A percentile compares a stretch with the other conserved stretches of the same genome.
Conservation (phyloP, 805 yeast species). For the Wickerhamiella kazuoi region DNA sequence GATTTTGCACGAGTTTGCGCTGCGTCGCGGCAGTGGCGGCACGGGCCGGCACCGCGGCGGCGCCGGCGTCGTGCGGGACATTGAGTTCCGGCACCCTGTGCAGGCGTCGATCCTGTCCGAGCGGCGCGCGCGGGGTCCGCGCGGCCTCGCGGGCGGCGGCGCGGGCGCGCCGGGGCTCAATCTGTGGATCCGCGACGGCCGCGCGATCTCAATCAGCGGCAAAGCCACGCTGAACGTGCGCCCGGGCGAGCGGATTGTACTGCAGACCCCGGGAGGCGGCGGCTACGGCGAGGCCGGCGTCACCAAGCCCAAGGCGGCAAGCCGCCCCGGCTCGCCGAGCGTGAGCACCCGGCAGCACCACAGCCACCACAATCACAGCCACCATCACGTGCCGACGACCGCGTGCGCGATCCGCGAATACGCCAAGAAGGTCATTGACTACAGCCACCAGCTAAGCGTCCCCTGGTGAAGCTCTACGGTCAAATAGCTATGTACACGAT, state of each 20-base stretch:
- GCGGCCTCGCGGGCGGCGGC: slow-evolving; percentile 70
- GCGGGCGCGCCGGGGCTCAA: slow-evolving; percentile 61
- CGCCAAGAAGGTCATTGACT: no score
- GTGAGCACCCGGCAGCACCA: no score
- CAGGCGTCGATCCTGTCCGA: slow-evolving; percentile 73
- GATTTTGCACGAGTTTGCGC: slow-evolving; percentile 48
- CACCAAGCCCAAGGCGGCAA: neutral
- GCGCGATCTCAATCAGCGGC: slow-evolving; percentile 38
- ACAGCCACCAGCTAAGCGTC: no score
- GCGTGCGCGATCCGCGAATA: no score
- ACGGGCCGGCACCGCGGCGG: slow-evolving; percentile 59
- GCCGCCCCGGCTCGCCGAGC: no score
- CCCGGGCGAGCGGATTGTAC: slow-evolving; percentile 48
- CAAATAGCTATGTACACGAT: no score
- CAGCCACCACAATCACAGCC: no score
- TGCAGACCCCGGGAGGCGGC: slow-evolving; percentile 76
- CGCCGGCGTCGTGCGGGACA: slow-evolving; percentile 68
- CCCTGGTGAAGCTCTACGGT: no score
- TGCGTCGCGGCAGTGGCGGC: slow-evolving; percentile 69
- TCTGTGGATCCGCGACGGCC: slow-evolving; percentile 22
- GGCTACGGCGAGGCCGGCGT: slow-evolving; percentile 38
- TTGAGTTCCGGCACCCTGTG: slow-evolving; percentile 57
- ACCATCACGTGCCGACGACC: no score
- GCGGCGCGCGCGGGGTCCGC: slow-evolving; percentile 69
- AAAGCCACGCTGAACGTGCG: slow-evolving; percentile 41